Conservation (phyloP, 108 stramenopile genomes). For the Chaetoceros muelleri region DNA sequence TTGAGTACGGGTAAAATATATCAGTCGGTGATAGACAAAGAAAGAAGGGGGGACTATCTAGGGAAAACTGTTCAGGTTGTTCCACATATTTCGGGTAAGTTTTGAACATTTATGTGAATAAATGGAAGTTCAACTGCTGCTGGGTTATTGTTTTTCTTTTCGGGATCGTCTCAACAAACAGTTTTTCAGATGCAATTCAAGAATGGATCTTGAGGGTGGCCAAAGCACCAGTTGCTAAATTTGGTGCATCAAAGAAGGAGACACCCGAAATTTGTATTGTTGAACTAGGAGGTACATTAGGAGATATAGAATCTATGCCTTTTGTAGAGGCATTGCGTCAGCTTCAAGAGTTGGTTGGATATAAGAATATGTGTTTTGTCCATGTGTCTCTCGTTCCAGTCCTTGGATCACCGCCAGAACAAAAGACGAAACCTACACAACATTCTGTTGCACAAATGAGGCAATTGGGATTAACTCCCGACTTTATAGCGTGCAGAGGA, state of each 20-base stretch:
- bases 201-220: slow-evolving; percentile 83
- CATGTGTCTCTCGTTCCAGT: slow-evolving; percentile 53
- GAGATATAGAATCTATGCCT: slow-evolving; percentile 70
- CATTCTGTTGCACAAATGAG: slow-evolving; percentile 46
- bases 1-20: slow-evolving; percentile 91
- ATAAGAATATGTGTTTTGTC: slow-evolving; percentile 54
- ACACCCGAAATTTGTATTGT: slow-evolving; percentile 75
- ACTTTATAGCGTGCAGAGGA: slow-evolving; percentile 59
- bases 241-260: slow-evolving; percentile 28
- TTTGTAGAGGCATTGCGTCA: slow-evolving; percentile 50
- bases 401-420: slow-evolving; percentile 28
- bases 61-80: slow-evolving; percentile 90
- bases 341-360: slow-evolving; percentile 38
- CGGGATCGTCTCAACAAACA: too few relatives aligned
- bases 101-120: not conserved
- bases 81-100: slow-evolving; percentile 50
- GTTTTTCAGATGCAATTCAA: slow-evolving; percentile 75
- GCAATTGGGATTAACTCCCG: slow-evolving; percentile 47
- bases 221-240: slow-evolving; percentile 49
- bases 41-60: slow-evolving; percentile 83
- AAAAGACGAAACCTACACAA: slow-evolving; percentile 47
- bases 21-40: slow-evolving; percentile 66
- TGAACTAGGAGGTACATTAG: slow-evolving; percentile 81
- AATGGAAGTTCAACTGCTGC: too few relatives aligned
- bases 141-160: too few relatives aligned